A percentile compares a stretch with the other conserved stretches of the same genome.
Evolutionary conservation across 352 stramenopile genomes (phyloP).

Genomic region (Thraustochytrium sp.): DNA sequence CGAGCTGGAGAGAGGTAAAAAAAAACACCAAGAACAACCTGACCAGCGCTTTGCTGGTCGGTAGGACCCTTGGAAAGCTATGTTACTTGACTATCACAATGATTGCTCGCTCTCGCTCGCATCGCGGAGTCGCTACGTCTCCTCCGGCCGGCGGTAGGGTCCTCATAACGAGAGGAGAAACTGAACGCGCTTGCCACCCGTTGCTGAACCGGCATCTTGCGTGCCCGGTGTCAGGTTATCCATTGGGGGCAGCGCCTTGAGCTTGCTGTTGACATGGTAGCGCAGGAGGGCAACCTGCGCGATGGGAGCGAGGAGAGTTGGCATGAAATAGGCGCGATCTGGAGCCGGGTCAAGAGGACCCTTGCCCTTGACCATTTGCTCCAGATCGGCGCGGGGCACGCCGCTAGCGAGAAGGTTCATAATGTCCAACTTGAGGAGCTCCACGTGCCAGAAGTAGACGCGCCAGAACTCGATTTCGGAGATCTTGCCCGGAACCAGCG

Average conservation of each 20-base stretch:
- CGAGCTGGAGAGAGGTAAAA: no score
- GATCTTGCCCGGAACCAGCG: constrained; percentile 1
- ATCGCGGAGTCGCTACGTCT: background rate
- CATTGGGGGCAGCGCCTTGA: background rate
- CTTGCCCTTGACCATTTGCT: background rate
- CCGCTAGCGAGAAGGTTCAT: background rate
- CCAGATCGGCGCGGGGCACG: background rate
- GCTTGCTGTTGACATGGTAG: background rate
- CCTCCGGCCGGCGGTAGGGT: background rate
- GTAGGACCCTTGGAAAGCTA: no score
- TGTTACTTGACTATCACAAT: background rate
- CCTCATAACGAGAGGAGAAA: background rate
- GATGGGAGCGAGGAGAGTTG: background rate
- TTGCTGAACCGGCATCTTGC: background rate
- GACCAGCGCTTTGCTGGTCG: no score
- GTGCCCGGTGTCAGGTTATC: background rate
- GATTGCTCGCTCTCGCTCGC: background rate
- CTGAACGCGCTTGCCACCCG: background rate
- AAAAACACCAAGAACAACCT: no score
- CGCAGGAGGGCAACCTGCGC: constrained; percentile 7
- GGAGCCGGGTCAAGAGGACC: background rate
- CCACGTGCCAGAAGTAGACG: constrained; percentile 29
- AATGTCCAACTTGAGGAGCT: constrained; percentile 25
- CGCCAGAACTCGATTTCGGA: background rate
- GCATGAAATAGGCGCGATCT: background rate